Percentiles rank a stretch among this genome's conserved stretches.
These are phyloP conservation scores for Salvia splendens DNA, from an alignment of 257 asterid genomes.

Conservation along the genomic window DNA sequence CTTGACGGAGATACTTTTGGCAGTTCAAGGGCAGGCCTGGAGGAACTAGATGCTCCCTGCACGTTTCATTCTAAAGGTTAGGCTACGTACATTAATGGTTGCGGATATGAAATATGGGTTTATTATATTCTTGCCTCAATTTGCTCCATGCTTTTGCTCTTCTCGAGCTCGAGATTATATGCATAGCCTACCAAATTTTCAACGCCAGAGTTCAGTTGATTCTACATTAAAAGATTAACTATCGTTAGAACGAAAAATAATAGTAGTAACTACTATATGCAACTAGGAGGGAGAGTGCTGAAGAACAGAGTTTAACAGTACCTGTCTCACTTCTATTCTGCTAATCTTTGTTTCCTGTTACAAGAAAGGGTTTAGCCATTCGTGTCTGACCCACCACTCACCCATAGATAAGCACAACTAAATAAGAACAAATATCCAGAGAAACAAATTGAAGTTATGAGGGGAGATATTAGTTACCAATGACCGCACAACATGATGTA, in stretches of 20 bases:
- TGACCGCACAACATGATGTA: slow-evolving; percentile 67
- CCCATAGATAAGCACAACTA: slow-evolving; percentile 3
- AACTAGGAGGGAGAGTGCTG: slow-evolving; percentile 8
- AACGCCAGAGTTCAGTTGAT: slow-evolving; percentile 55
- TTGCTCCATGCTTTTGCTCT: slow-evolving; percentile 43
- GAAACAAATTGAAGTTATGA: slow-evolving; percentile 4
- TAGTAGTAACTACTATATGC: slow-evolving; percentile 1
- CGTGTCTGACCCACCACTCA: slow-evolving; percentile 26
- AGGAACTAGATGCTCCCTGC: slow-evolving; percentile 61
- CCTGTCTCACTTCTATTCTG: slow-evolving; percentile 90
- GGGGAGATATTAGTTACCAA: slow-evolving; percentile 57
- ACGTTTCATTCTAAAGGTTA: slow-evolving; percentile 28
- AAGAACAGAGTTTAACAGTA: slow-evolving; percentile 29
- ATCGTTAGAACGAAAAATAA: slow-evolving; percentile 15
- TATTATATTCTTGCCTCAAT: slow-evolving; percentile 60
- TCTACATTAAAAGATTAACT: slow-evolving; percentile 44
- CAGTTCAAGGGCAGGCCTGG: slow-evolving; percentile 60
- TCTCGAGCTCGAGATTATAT: slow-evolving; percentile 50
- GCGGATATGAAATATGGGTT: slow-evolving; percentile 21
- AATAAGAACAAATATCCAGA: slow-evolving; percentile 25
- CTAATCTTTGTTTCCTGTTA: slow-evolving; percentile 76
- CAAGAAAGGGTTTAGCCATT: slow-evolving; percentile 26
- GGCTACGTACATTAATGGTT: slow-evolving; percentile 12
- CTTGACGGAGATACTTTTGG: slow-evolving; percentile 61
- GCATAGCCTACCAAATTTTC: slow-evolving; percentile 56